Conservation (phyloP, 225 moss, liverwort and hornwort species). For the Polytrichum commune region DNA sequence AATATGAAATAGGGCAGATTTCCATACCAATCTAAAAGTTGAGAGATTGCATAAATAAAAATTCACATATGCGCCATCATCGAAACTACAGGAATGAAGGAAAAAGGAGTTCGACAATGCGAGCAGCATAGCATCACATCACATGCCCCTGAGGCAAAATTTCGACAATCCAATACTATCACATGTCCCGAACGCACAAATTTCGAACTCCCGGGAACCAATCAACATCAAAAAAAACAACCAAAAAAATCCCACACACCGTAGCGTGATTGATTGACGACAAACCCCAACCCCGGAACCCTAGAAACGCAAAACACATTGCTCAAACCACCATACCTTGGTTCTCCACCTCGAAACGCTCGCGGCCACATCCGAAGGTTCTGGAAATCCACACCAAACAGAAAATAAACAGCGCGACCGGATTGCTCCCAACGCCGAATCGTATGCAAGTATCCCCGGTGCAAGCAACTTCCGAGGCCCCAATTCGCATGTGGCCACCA, state of each 20-base stretch:
- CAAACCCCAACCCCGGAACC: slow-evolving; percentile 4
- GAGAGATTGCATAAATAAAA: neutral
- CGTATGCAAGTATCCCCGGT: neutral
- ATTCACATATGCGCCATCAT: neutral
- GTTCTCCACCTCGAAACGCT: neutral
- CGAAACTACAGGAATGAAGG: neutral
- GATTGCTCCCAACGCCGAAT: neutral
- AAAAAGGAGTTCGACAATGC: slow-evolving; percentile 1
- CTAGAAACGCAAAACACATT: slow-evolving; percentile 4
- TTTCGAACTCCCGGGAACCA: neutral
- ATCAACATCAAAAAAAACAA: neutral
- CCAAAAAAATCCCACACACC: neutral
- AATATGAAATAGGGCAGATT: neutral
- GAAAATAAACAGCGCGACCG: too few species aligned
- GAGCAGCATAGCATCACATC: too few species aligned
- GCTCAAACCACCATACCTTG: neutral
- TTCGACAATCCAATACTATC: neutral
- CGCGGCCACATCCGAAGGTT: too few species aligned
- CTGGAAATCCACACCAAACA: too few species aligned
- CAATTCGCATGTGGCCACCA: too few species aligned
- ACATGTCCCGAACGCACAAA: too few species aligned
- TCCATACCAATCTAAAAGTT: too few species aligned
- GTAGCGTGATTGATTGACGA: neutral
- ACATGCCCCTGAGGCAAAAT: neutral
- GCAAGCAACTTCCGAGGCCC: too few species aligned